These are phyloP conservation scores for Leucoagaricus sp. DNA, from an alignment of 1,284 basidiomycete species.

Conservation along the genomic window DNA sequence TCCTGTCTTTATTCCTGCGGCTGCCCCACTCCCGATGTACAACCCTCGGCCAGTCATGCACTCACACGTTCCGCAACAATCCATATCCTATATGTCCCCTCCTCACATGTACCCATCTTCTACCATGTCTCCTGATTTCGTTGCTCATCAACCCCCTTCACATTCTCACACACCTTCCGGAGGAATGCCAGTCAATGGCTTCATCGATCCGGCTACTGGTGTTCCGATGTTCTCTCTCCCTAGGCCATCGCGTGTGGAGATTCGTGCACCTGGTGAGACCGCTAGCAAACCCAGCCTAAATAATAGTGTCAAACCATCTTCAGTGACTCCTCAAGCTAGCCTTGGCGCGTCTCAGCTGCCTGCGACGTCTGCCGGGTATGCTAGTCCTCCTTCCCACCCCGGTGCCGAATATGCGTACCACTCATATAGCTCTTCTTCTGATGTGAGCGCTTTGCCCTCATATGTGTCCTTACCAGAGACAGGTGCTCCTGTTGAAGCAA, in stretches of 20 bases:
- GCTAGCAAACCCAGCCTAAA: slow-evolving; percentile 35
- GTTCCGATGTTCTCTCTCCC: slow-evolving; percentile 71
- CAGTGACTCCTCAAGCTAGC: slow-evolving; percentile 17
- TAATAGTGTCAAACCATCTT: slow-evolving; percentile 14
- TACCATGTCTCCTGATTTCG: slow-evolving; percentile 58
- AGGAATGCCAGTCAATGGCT: slow-evolving; percentile 59
- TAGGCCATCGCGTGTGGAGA: slow-evolving; percentile 72
- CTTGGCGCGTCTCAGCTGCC: slow-evolving; percentile 41
- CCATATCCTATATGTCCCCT: slow-evolving; percentile 42
- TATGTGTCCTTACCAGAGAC: slow-evolving; percentile 28
- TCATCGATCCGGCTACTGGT: slow-evolving; percentile 62
- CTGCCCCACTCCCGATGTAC: slow-evolving; percentile 59
- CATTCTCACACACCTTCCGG: slow-evolving; percentile 32
- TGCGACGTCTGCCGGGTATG: slow-evolving; percentile 45
- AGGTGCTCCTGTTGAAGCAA: slow-evolving; percentile 23
- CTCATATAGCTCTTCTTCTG: slow-evolving; percentile 22
- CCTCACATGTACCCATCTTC: slow-evolving; percentile 63
- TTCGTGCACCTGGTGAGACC: slow-evolving; percentile 60
- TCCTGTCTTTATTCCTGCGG: slow-evolving; percentile 66
- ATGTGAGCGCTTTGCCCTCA: slow-evolving; percentile 23
- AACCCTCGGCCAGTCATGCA: slow-evolving; percentile 65
- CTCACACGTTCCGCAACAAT: slow-evolving; percentile 45
- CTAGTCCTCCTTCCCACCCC: slow-evolving; percentile 33
- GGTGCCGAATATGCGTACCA: slow-evolving; percentile 30
- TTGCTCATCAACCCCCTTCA: slow-evolving; percentile 37